Evolutionary conservation across 148 eudicot genomes (phyloP).

Genomic region (Euryodendron excelsum): DNA sequence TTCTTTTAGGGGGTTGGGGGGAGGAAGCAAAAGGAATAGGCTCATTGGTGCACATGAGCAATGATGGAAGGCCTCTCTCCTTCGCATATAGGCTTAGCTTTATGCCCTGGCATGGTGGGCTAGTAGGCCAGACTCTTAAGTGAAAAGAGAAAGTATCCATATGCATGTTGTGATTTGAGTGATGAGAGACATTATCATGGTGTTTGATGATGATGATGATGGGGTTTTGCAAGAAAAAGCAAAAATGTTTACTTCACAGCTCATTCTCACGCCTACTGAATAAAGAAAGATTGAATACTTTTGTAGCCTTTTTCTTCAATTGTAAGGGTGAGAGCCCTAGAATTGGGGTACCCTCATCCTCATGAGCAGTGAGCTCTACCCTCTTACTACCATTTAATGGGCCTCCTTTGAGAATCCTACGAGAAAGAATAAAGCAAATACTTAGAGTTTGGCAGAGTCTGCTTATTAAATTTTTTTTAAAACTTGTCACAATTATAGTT

Average conservation of each 20-base stretch:
- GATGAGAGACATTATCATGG: not conserved
- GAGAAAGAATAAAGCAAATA: too few species aligned
- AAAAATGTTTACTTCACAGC: not conserved
- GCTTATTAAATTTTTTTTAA: not conserved
- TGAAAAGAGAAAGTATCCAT: not conserved
- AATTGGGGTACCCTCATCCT: not conserved
- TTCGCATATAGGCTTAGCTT: not conserved
- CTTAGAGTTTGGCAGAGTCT: too few species aligned
- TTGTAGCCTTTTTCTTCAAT: not conserved
- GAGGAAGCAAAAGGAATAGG: constrained; percentile 12
- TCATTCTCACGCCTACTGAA: not conserved
- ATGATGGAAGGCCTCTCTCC: not conserved
- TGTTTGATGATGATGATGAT: not conserved
- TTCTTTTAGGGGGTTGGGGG: too few species aligned
- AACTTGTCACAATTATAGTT: too few species aligned
- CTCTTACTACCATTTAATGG: too few species aligned
- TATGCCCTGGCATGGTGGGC: constrained; percentile 1
- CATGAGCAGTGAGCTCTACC: not conserved
- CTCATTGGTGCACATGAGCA: not conserved
- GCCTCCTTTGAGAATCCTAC: too few species aligned
- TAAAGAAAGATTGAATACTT: not conserved
- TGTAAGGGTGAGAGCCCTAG: not conserved
- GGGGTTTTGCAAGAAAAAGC: not conserved
- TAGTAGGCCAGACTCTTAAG: not conserved
- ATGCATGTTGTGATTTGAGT: constrained; percentile 1